These are phyloP conservation scores for Cynara cardunculus DNA, from an alignment of 129 eudicot species.

Conservation along the genomic window DNA sequence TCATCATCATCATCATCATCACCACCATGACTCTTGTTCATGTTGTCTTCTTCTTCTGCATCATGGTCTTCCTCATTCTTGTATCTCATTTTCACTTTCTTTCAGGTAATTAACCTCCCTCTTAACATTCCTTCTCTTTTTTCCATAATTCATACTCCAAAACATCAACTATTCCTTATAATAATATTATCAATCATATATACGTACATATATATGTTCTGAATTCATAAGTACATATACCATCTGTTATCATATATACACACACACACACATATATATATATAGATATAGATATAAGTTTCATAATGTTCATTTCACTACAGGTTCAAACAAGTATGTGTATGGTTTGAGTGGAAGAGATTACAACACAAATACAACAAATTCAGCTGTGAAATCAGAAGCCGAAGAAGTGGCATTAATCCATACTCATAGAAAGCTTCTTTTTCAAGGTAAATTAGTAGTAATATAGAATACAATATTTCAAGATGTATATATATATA, in stretches of 20 bases:
- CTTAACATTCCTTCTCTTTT: background rate
- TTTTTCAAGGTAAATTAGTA: conserved; percentile 37
- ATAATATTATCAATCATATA: too few species aligned
- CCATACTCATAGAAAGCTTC: conserved; percentile 41
- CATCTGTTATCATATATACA: background rate
- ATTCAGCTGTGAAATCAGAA: conserved; percentile 10
- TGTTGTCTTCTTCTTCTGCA: conserved; percentile 29
- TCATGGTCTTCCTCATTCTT: conserved; percentile 35
- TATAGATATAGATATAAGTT: background rate
- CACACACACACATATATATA: too few species aligned
- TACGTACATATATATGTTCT: background rate
- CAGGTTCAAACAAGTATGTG: conserved; percentile 32
- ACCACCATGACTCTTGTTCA: conserved; percentile 35
- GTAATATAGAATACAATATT: background rate
- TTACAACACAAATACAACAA: conserved; percentile 23
- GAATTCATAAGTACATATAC: background rate
- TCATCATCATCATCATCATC: conserved; percentile 24
- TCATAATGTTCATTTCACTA: background rate
- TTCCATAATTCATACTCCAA: background rate
- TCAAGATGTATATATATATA: conserved; percentile 10
- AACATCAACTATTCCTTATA: background rate
- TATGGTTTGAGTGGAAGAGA: conserved; percentile 22
- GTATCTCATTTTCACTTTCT: conserved; percentile 29
- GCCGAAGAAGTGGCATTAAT: conserved; percentile 10
- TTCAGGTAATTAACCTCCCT: conserved; percentile 29